Evolutionary conservation across 2,329 filamentous ascomycete species (phyloP).

Genomic region (Fonsecaea nubica): DNA sequence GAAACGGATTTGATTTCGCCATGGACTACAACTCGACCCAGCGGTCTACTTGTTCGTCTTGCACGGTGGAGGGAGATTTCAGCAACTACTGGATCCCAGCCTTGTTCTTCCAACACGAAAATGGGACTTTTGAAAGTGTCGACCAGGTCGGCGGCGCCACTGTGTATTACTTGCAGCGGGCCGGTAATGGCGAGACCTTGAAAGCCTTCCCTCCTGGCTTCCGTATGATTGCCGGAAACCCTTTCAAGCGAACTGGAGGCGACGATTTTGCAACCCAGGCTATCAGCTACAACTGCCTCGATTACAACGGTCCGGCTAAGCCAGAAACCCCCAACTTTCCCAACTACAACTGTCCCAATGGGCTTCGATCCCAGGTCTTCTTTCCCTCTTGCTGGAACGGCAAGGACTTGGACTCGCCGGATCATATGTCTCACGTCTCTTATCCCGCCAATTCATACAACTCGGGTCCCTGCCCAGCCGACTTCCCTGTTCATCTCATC

Average conservation of each 20-base stretch:
- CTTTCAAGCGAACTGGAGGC: slow-evolving; percentile 64
- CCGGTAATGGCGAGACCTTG: slow-evolving; percentile 67
- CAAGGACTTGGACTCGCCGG: slow-evolving; percentile 43
- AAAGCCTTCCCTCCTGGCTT: slow-evolving; percentile 73
- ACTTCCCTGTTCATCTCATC: slow-evolving; percentile 62
- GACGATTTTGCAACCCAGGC: slow-evolving; percentile 61
- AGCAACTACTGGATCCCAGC: slow-evolving; percentile 80
- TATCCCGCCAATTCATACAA: slow-evolving; percentile 48
- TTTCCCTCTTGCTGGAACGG: slow-evolving; percentile 51
- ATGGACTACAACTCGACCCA: slow-evolving; percentile 45
- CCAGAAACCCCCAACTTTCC: slow-evolving; percentile 69
- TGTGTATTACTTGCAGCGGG: slow-evolving; percentile 63
- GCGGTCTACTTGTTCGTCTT: slow-evolving; percentile 72
- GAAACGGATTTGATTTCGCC: slow-evolving; percentile 70
- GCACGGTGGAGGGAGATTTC: slow-evolving; percentile 70
- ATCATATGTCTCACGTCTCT: slow-evolving; percentile 47
- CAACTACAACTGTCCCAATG: slow-evolving; percentile 69
- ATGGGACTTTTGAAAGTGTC: slow-evolving; percentile 69
- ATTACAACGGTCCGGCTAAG: slow-evolving; percentile 50
- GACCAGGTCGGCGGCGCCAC: slow-evolving; percentile 62
- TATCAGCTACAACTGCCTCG: slow-evolving; percentile 61
- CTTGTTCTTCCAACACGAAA: slow-evolving; percentile 70
- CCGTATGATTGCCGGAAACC: slow-evolving; percentile 73
- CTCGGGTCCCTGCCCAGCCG: slow-evolving; percentile 44
- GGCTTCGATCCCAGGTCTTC: slow-evolving; percentile 47